Evolutionary conservation across 2,329 filamentous ascomycete species (phyloP).

Genomic region (Scedosporium apiospermum): DNA sequence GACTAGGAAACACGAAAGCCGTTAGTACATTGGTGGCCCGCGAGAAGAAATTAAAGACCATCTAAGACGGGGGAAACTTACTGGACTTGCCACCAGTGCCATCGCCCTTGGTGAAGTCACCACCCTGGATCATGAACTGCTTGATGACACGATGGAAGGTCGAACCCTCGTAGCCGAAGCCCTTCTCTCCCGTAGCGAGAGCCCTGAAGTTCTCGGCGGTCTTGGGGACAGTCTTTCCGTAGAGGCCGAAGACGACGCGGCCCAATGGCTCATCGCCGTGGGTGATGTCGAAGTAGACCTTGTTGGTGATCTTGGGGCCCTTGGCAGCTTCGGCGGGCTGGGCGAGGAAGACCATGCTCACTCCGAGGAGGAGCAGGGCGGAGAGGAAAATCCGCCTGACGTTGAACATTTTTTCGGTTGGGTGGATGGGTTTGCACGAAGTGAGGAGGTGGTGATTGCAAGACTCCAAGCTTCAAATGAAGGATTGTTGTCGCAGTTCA

Average conservation of each 20-base stretch:
- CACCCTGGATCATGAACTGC: slow-evolving; percentile 86
- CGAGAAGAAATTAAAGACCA: neutral
- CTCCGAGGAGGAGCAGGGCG: slow-evolving; percentile 65
- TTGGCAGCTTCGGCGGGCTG: slow-evolving; percentile 66
- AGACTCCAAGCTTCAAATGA: slow-evolving; percentile 1
- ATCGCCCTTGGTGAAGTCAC: slow-evolving; percentile 77
- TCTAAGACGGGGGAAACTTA: no score
- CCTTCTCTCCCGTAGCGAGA: slow-evolving; percentile 77
- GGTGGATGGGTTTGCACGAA: neutral
- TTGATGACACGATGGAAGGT: slow-evolving; percentile 87
- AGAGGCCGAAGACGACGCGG: slow-evolving; percentile 71
- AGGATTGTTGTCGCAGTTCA: slow-evolving; percentile 7
- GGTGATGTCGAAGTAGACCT: slow-evolving; percentile 82
- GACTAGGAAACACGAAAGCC: slow-evolving; percentile 35
- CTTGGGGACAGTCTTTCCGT: slow-evolving; percentile 80
- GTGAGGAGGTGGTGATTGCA: slow-evolving; percentile 1
- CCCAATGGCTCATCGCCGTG: slow-evolving; percentile 67
- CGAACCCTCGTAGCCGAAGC: slow-evolving; percentile 73
- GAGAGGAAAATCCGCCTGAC: slow-evolving; percentile 62
- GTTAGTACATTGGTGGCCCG: neutral
- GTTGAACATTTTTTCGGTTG: slow-evolving; percentile 59
- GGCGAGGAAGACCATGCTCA: slow-evolving; percentile 66
- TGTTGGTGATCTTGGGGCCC: slow-evolving; percentile 92
- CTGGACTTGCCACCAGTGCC: slow-evolving; percentile 80
- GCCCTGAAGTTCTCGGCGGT: slow-evolving; percentile 66